Evolutionary conservation across 1,284 basidiomycete species (phyloP), one percentile per base, ranked within the genome.

Genomic region (Polyporus tsugae): DNA sequence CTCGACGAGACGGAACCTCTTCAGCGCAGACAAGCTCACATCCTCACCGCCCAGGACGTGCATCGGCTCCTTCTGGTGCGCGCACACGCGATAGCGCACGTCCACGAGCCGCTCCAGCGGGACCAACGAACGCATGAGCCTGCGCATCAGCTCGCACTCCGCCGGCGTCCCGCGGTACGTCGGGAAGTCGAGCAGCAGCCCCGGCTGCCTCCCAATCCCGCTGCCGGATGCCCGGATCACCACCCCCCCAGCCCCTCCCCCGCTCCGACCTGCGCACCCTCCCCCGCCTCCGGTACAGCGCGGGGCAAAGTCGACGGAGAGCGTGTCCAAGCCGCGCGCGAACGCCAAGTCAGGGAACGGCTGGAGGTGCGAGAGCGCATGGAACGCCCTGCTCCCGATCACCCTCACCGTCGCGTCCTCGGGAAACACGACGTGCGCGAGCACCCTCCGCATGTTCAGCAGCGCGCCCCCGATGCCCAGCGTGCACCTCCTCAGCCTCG

Each of bases 321-420:
- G 71, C 57, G 64, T 58, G 60, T 70, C 68, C 44, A 68, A 60
- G n/a, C 19, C 46, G 13, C 39, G 52, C 17, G 71, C 55, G 69
- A 72, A 70, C 6, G 71, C 63, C 6, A 70, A 65, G 7, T 39
- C 11, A 4, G 71, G 71, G 60, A 72, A 70, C 22, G 71, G 71
- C 25, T 58, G 62, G 15, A 72, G 67, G 42, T 65, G 63, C 39
- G 42, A 42, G 29, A 72, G 62, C 60, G 71, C 71, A 59, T 65
- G 71, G 38, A 67, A 53, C 25, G 71, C 71, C 35, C 69, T 62
- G 35, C 46, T 19, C 5, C 71, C 71, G 17, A 22, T 35, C 38
- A 72, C 65, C 17, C 71, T 60, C 29, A 72, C 35, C 17, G 36
- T 55, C 63, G 62, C 67, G 6, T 63, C 61, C 33, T 65, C n/a